Evolutionary conservation across 768 basidiomycete species (phyloP), one percentile per base, ranked within the genome.

Genomic region (Leccinum imitatum): DNA sequence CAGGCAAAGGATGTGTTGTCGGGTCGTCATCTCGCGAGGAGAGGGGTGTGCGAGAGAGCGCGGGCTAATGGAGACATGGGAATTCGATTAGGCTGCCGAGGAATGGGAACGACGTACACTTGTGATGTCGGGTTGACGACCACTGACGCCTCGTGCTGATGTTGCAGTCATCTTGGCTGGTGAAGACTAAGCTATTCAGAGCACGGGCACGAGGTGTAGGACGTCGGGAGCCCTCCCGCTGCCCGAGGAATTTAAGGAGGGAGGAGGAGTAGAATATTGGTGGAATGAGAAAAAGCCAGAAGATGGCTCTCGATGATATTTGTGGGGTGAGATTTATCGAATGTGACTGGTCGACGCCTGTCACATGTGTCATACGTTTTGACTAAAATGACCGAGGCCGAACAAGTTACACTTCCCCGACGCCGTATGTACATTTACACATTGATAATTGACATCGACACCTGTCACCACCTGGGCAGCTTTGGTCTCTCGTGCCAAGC

Each of bases 91-190:
- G 58, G 25, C 33, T 55, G 53, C 53, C 52, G 30, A 53, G 31
- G 44, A 5, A 21, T 4, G 46, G 4, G 47, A n/a, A 13, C 19
- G 10, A 25, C 11, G 25, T 55, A 53, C 27, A 65, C 70, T 51
- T 56, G 73, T 69, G 41, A 57, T 50, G 51, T 59, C 60, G 52
- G 51, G 57, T 35, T 65, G 71, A 61, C 46, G 52, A 60, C 41
- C 52, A 25, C 41, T 50, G 21, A n/a, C 52, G 59, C 47, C 50
- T 57, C 58, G 64, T 57, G 63, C 56, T 25, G 59, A 41, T 30
- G 53, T 7, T 48, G 59, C 50, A 53, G 63, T 50, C 69, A 71
- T 73, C 41, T 58, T n/a, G 52, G 53, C 11, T 57, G 21, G 41
- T n/a, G 52, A 54, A 46, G 27, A 54, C 50, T 37, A 23, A 33